Conservation (phyloP, 768 basidiomycete genomes). For the Leccinum fibrillosum region DNA sequence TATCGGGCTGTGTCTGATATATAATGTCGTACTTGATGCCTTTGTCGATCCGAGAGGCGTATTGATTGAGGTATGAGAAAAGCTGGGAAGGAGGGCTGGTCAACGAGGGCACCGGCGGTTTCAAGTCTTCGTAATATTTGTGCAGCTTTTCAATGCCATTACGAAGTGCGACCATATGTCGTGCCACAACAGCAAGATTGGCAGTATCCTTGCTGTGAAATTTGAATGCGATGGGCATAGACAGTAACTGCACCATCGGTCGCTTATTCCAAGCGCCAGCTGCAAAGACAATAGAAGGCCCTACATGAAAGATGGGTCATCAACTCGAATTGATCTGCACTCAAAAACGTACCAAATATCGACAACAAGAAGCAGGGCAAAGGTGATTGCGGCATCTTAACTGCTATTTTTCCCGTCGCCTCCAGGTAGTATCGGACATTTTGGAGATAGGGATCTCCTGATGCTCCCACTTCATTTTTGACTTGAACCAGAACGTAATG, state of each 20-base stretch:
- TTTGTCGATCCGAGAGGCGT: constrained; percentile 7
- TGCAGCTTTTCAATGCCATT: constrained; percentile 1
- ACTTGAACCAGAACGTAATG: constrained; percentile 10
- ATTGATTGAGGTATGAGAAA: constrained; percentile 4
- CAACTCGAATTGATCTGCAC: background rate
- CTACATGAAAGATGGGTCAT: constrained; percentile 6
- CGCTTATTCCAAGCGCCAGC: constrained; percentile 24
- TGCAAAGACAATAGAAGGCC: constrained; percentile 27
- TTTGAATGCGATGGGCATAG: constrained; percentile 10
- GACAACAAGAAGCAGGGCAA: too few relatives aligned
- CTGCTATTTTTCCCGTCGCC: constrained; percentile 8
- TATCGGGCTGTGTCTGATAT: constrained; percentile 9
- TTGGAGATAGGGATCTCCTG: constrained; percentile 26
- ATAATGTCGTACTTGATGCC: constrained; percentile 8
- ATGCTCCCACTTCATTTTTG: constrained; percentile 22
- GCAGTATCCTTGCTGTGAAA: constrained; percentile 10
- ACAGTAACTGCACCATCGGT: constrained; percentile 8
- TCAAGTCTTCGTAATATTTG: constrained; percentile 19
- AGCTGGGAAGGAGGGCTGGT: background rate
- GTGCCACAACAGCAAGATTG: background rate
- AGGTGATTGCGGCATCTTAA: background rate
- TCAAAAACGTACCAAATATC: background rate
- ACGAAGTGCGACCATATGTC: background rate
- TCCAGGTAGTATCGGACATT: constrained; percentile 20
- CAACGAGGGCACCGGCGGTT: background rate